A percentile compares a stretch with the other conserved stretches of the same genome.
phyloP scores from a whole-genome alignment of 2,329 filamentous ascomycete genomes.

The Talaromyces sp. region DNA sequence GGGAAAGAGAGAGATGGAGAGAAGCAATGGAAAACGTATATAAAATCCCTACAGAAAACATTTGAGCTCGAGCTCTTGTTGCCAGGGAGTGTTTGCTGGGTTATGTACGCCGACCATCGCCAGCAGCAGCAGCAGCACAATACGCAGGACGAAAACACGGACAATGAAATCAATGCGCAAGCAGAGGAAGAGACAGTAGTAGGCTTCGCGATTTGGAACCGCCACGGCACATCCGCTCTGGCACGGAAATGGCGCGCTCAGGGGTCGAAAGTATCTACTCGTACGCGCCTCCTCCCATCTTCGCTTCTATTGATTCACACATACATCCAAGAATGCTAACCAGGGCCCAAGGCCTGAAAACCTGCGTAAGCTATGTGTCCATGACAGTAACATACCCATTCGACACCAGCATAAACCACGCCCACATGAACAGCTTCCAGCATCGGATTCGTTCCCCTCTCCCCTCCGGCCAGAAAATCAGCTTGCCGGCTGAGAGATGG shows the following conservation, averaged over 20 bases:
- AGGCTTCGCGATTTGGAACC: conserved; percentile 16
- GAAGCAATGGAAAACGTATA: conserved; percentile 8
- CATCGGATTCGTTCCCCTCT: background rate
- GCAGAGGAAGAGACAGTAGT: background rate
- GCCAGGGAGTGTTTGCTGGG: conserved; percentile 11
- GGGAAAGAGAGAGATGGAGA: background rate
- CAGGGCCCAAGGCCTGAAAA: background rate
- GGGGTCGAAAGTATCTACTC: background rate
- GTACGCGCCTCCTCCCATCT: background rate
- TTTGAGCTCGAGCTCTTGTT: conserved; percentile 2
- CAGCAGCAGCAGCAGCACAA: background rate
- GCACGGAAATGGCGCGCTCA: conserved; percentile 11
- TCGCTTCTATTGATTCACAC: too few relatives aligned
- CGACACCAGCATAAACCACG: conserved; percentile 17
- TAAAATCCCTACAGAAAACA: conserved; percentile 9
- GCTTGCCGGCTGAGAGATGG: conserved; percentile 9
- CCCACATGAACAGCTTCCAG: conserved; percentile 6
- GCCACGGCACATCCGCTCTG: background rate
- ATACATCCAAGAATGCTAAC: too few relatives aligned
- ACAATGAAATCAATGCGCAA: background rate
- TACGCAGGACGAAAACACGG: background rate
- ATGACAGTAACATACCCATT: conserved; percentile 14
- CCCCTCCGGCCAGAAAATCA: background rate
- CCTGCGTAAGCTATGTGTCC: background rate
- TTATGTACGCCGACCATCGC: background rate